Conservation (phyloP, 352 stramenopile species). For the Nothophytophthora sp. region DNA sequence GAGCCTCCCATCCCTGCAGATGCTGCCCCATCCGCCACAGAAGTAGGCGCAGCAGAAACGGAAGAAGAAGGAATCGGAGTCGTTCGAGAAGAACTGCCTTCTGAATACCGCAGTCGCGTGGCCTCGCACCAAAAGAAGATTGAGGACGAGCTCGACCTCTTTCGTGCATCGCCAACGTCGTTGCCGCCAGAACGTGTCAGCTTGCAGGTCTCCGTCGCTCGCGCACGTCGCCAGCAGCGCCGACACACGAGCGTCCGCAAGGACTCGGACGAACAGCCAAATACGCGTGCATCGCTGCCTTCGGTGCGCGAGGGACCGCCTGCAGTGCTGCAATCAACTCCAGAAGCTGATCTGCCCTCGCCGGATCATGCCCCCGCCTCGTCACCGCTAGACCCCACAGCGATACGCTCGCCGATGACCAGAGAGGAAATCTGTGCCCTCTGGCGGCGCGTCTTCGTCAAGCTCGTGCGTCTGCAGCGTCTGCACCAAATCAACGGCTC, state of each 20-base stretch:
- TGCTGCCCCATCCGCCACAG: background rate
- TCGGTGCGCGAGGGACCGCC: background rate
- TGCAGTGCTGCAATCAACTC: background rate
- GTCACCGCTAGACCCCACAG: background rate
- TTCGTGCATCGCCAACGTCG: conserved; percentile 20
- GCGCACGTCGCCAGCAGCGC: conserved; percentile 38
- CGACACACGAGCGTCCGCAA: conserved; percentile 24
- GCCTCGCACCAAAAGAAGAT: conserved; percentile 29
- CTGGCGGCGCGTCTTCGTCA: conserved; percentile 51
- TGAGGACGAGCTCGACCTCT: conserved; percentile 25
- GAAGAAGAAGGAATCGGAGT: conserved; percentile 8
- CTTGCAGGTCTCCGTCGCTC: conserved; percentile 21
- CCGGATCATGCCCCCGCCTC: background rate
- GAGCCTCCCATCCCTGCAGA: background rate
- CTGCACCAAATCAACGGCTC: conserved; percentile 55
- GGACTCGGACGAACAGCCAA: conserved; percentile 12
- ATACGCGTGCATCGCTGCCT: background rate
- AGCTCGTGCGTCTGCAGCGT: conserved; percentile 55
- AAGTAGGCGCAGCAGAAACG: background rate
- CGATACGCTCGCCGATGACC: conserved; percentile 30
- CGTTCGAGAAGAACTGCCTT: conserved; percentile 9
- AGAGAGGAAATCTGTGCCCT: conserved; percentile 36
- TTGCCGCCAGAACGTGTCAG: conserved; percentile 3
- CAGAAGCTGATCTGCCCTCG: background rate
- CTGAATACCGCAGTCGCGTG: conserved; percentile 24